Evolutionary conservation across 495 filamentous ascomycete genomes (phyloP), one percentile per base, ranked within the genome.

Genomic region (Aspergillus cavernicola): DNA sequence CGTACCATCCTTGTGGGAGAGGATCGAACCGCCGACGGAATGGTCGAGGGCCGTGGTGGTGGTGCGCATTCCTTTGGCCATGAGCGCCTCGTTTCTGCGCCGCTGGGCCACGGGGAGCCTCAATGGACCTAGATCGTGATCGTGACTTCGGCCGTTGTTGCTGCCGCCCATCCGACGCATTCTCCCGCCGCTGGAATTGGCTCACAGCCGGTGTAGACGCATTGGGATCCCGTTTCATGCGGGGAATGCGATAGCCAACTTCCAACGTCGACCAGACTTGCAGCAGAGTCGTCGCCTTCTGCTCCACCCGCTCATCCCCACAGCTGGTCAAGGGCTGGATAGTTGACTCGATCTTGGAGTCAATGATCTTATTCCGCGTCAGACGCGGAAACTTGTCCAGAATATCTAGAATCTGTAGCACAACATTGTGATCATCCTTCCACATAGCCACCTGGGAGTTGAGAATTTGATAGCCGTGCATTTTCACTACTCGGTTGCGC

Each of bases 381-480:
- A 97, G 77, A 16, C 92, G 86, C 6, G 95, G 93, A 53, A 97
- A 88, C 32, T 85, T 84, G 63, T 91, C 84, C 26, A 99, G 80
- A 32, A 97, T 92, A 60, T 95, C 86, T 52, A 99, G 77, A 33
- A 96, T 83, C 69, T 96, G 95, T 51, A 95, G 71, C 23, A 93
- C 80, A 29, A 97, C 83, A 54, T 96, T 95, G 69, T 81, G 76
- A 64, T 97, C 93, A 18, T 93, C 89, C 54, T 85, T 87, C 79
- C 89, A 97, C 42, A 84, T 83, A 42, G 82, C 82, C 11, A 99
- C 76, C 18, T 88, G 86, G 18, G 84, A 88, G 62, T 91, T 95
- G 20, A 99, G 78, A 56, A 97, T 96, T 57, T 90, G 87, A 66
- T 99, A 97, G 40, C 92, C 95, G 74, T 97, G 93, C 87, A 97